Evolutionary conservation across 768 basidiomycete species (phyloP).

Genomic region (Boletus rubescentipes): DNA sequence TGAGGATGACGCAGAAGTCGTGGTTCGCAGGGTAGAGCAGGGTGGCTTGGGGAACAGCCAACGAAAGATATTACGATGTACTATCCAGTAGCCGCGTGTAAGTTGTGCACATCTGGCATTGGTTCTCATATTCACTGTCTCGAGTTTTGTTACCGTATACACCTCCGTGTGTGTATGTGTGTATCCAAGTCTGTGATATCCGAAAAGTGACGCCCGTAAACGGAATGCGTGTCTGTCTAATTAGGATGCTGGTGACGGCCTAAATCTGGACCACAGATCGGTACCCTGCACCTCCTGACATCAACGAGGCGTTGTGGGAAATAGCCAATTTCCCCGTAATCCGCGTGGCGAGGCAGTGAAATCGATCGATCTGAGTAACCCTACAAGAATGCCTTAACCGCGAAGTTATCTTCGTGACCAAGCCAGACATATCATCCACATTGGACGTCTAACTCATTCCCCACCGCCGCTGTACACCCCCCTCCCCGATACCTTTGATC

Average conservation of each 20-base stretch:
- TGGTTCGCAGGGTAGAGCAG: constrained; percentile 19
- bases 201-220: neutral
- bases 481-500: neutral
- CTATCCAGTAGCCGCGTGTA: constrained; percentile 19
- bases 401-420: neutral
- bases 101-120: neutral
- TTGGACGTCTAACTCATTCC: neutral
- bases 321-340: neutral
- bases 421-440: constrained; percentile 8
- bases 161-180: neutral
- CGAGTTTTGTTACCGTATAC: neutral
- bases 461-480: neutral
- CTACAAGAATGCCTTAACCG: neutral
- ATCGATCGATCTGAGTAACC: constrained; percentile 11
- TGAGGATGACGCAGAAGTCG: constrained; percentile 18
- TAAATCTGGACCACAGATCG: constrained; percentile 4
- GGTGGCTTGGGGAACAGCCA: neutral
- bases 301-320: constrained; percentile 18
- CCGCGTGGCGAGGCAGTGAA: constrained; percentile 3
- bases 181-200: neutral
- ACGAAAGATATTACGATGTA: constrained; percentile 11
- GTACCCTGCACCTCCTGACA: constrained; percentile 5
- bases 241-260: neutral
- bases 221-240: neutral
- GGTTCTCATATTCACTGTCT: constrained; percentile 1